Conservation (phyloP, 2,329 filamentous ascomycete species). For the Phyllosticta citriasiana region DNA sequence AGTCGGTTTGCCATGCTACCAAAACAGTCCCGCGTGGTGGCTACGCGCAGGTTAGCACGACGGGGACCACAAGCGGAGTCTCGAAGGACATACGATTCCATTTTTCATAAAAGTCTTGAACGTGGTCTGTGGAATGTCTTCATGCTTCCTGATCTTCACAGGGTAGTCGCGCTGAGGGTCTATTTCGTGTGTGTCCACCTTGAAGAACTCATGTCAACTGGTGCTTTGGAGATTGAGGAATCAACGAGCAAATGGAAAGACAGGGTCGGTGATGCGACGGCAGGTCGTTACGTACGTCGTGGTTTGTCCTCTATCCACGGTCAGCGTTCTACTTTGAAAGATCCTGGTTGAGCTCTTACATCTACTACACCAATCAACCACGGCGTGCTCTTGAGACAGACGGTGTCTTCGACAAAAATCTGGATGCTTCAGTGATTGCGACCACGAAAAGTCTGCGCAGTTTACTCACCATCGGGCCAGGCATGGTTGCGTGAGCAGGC, state of each 20-base stretch:
- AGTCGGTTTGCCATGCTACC: constrained; percentile 37
- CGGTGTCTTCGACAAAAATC: constrained; percentile 34
- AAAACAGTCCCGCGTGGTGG: constrained; percentile 44
- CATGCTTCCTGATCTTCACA: constrained; percentile 27
- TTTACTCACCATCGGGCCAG: background rate
- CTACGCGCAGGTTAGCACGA: constrained; percentile 2
- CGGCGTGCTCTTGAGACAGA: constrained; percentile 29
- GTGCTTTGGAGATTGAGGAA: background rate
- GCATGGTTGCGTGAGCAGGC: background rate
- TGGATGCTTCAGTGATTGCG: background rate
- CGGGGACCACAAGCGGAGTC: too few relatives aligned
- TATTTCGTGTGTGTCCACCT: constrained; percentile 38
- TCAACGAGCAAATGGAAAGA: background rate
- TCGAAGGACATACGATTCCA: constrained; percentile 21
- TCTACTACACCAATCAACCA: constrained; percentile 37
- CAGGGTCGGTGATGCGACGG: constrained; percentile 8
- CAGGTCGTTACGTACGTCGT: constrained; percentile 15
- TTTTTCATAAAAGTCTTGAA: constrained; percentile 32
- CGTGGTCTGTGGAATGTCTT: constrained; percentile 20
- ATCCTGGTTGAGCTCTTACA: constrained; percentile 14
- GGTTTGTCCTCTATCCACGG: constrained; percentile 21
- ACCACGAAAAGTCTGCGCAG: background rate
- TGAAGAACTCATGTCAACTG: background rate
- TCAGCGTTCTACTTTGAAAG: constrained; percentile 7
- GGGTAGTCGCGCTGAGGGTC: constrained; percentile 31